These are phyloP conservation scores for Eustoma russellianum DNA, from an alignment of 257 asterid species.

Conservation along the genomic window DNA sequence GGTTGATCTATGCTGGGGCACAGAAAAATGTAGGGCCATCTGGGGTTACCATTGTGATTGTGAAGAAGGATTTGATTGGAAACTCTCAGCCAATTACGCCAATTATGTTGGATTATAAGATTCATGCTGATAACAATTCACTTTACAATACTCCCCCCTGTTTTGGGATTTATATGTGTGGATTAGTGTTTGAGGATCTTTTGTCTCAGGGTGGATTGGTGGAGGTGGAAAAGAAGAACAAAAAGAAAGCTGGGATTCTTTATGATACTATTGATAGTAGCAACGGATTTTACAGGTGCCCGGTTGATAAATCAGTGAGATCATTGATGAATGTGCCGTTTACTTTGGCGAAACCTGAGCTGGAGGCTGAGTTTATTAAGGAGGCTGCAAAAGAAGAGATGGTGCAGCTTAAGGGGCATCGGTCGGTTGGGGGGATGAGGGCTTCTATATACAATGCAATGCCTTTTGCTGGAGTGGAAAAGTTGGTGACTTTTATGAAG, in stretches of 20 bases:
- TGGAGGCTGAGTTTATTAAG: conserved; percentile 82
- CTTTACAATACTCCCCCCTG: conserved; percentile 93
- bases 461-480: conserved; percentile 91
- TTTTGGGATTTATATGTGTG: conserved; percentile 87
- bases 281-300: conserved; percentile 72
- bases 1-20: conserved; percentile 90
- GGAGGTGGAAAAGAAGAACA: conserved; percentile 80
- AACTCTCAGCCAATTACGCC: conserved; percentile 66
- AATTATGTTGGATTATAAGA: conserved; percentile 83
- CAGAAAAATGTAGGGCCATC: conserved; percentile 98
- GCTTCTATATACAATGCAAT: conserved; percentile 96
- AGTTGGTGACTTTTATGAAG: conserved; percentile 88
- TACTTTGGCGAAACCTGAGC: conserved; percentile 65
- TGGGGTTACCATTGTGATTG: conserved; percentile 76
- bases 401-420: conserved; percentile 96
- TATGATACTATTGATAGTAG: conserved; percentile 77
- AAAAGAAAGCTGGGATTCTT: conserved; percentile 50
- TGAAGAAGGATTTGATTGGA: conserved; percentile 66
- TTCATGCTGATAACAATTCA: conserved; percentile 80
- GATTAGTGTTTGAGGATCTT: conserved; percentile 83
- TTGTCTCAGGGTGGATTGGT: conserved; percentile 74
- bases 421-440: conserved; percentile 97
- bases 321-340: conserved; percentile 93
- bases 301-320: conserved; percentile 79
- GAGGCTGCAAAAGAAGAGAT: conserved; percentile 91